Evolutionary conservation across 1,284 basidiomycete genomes (phyloP).

Genomic region (Cryptococcus sp.): DNA sequence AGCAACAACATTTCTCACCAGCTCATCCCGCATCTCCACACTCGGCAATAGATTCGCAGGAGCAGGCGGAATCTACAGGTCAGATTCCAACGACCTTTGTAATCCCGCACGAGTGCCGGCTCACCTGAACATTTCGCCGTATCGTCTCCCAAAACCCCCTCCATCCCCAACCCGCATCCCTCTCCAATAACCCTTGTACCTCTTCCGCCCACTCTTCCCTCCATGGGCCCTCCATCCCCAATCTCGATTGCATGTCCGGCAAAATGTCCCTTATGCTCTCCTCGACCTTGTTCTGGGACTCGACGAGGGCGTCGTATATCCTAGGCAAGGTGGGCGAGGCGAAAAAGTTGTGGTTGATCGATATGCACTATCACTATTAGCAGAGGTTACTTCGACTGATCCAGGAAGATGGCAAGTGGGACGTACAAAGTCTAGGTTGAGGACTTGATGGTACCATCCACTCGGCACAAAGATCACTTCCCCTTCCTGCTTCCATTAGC

Average conservation of each 20-base stretch:
- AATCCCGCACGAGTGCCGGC: too few species aligned
- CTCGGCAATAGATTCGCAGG: slow-evolving; percentile 17
- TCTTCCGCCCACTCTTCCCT: slow-evolving; percentile 48
- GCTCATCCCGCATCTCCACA: slow-evolving; percentile 12
- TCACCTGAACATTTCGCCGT: slow-evolving; percentile 30
- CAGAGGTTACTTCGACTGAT: neutral
- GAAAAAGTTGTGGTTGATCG: slow-evolving; percentile 54
- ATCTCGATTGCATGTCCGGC: slow-evolving; percentile 40
- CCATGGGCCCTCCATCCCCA: slow-evolving; percentile 32
- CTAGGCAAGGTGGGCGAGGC: slow-evolving; percentile 49
- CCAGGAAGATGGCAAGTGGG: neutral
- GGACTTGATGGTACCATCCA: slow-evolving; percentile 49
- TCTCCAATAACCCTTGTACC: slow-evolving; percentile 47
- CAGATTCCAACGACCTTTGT: too few species aligned
- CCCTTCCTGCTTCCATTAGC: slow-evolving; percentile 26
- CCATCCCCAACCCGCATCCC: slow-evolving; percentile 51
- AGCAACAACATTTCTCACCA: slow-evolving; percentile 20
- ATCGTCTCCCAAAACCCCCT: slow-evolving; percentile 42
- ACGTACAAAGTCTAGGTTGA: slow-evolving; percentile 43
- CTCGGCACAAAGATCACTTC: slow-evolving; percentile 51
- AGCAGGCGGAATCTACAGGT: slow-evolving; percentile 21
- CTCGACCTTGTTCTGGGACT: slow-evolving; percentile 45
- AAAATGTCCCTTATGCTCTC: slow-evolving; percentile 49
- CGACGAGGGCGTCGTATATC: slow-evolving; percentile 47
- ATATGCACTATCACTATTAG: slow-evolving; percentile 43